Evolutionary conservation across 1,139 yeast genomes (phyloP).

Genomic region (Magnusiomyces ingens): DNA sequence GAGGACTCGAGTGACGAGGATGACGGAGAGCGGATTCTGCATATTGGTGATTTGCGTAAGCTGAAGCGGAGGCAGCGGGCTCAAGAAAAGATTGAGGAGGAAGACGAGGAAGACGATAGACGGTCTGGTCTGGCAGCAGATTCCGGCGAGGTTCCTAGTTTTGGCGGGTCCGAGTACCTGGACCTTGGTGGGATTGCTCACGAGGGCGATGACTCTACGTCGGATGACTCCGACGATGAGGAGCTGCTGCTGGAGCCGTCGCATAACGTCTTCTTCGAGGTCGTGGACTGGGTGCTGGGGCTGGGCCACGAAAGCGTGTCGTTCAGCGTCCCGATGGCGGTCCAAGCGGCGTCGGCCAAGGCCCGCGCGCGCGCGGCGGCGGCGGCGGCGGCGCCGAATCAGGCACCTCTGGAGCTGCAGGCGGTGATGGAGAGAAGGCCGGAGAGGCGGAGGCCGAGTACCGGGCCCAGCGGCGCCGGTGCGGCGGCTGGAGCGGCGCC

Average conservation of each 20-base stretch:
- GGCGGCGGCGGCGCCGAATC: not conserved
- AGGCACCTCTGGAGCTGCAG: not conserved
- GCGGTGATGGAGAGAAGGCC: not conserved
- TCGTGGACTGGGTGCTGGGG: slow-evolving; percentile 28
- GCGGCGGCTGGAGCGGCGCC: not conserved
- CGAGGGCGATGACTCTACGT: not conserved
- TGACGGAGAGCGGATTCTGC: not conserved
- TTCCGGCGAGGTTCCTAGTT: too few species aligned
- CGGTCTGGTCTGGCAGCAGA: not conserved
- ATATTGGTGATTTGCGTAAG: not conserved
- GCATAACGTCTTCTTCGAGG: slow-evolving; percentile 21
- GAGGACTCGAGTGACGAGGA: not conserved
- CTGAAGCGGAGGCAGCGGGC: not conserved
- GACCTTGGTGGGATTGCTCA: not conserved
- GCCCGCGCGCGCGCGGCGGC: not conserved
- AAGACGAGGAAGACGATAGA: not conserved
- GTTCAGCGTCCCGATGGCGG: not conserved
- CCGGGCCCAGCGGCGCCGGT: not conserved
- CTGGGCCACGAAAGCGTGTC: slow-evolving; percentile 19
- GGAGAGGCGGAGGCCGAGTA: not conserved
- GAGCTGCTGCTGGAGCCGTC: slow-evolving; percentile 13
- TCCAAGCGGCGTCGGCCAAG: not conserved
- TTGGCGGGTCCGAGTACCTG: too few species aligned
- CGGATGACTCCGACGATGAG: slow-evolving; percentile 15
- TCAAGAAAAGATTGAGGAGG: not conserved